Evolutionary conservation across 1,284 basidiomycete species (phyloP), one percentile per base, ranked within the genome.

Genomic region (Moesziomyces sp.): DNA sequence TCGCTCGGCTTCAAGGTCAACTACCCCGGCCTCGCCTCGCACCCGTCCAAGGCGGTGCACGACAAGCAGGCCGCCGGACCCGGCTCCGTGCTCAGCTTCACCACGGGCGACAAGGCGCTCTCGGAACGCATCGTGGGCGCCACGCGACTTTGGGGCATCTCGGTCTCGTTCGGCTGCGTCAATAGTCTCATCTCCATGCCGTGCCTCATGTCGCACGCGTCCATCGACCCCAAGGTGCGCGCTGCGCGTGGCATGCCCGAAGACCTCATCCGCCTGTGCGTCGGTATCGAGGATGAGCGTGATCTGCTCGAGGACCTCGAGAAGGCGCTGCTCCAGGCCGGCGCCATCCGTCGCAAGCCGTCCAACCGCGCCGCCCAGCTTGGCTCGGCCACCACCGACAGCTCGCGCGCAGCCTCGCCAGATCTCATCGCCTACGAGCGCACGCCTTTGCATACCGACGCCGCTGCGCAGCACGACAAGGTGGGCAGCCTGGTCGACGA

Each of bases 101-200:
- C 92, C 70, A 99, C 97, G 0, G 94, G 91, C 23, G 92, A 94
- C 86, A 94, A 94, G 83, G 90, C 89, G 57, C 85, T 97, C 61
- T 95, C 93, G 81, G 94, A 98, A 86, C 89, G 91, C 64, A 93
- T 99, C 69, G 94, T 99, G 10, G 94, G 92, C 7, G 92, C 91
- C 1, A 93, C 96, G 10, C 88, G 93, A 51, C 87, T 99, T 34
- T 99, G 96, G 95, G 94, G 96, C 35, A 97, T 99, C 82, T 94
- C 92, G 72, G 97, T 99, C 78, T 94, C 93, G 79, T 99, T 99
- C 84, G 97, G 97, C 34, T 95, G 93, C 76, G 95, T 99, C 77
- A 99, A 99, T 87, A 94, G 92, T 82, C 86, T 99, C 83, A 99
- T 99, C 86, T 95, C 93, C 78, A 99, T 99, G 97, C 97, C 97